Percentiles rank a stretch among this genome's conserved stretches.
phyloP scores from a whole-genome alignment of 371 early-diverging fungal species.

The Mucor saturninus region DNA sequence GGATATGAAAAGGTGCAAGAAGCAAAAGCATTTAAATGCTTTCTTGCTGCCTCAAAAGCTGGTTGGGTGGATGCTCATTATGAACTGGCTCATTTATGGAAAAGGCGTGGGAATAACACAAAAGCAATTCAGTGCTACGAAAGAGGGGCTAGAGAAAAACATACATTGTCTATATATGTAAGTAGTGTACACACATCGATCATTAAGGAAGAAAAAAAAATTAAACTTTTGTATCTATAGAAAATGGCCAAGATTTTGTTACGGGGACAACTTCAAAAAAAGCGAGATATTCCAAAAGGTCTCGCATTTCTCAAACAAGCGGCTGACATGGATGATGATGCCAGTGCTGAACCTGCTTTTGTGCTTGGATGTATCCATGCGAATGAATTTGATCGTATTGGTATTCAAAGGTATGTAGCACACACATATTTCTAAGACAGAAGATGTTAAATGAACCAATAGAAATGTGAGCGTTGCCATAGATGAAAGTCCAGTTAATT shows the following conservation, averaged over 20 bases:
- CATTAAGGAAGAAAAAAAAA: not conserved
- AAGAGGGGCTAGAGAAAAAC: conserved; percentile 72
- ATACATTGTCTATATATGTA: conserved; percentile 72
- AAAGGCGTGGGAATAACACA: conserved; percentile 59
- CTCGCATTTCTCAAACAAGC: conserved; percentile 18
- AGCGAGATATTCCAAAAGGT: conserved; percentile 12
- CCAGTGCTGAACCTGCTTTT: conserved; percentile 20
- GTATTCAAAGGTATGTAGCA: conserved; percentile 16
- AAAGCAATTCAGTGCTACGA: conserved; percentile 76
- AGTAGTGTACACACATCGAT: conserved; percentile 18
- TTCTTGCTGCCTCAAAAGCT: conserved; percentile 31
- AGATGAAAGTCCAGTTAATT: conserved; percentile 10
- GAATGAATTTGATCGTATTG: conserved; percentile 24
- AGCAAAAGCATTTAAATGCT: conserved; percentile 46
- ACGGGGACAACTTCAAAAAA: conserved; percentile 16
- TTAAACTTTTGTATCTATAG: conserved; percentile 8
- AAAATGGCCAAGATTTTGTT: conserved; percentile 24
- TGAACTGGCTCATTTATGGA: conserved; percentile 41
- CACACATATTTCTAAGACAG: not conserved
- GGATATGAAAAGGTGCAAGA: conserved; percentile 22
- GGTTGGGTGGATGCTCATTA: conserved; percentile 38
- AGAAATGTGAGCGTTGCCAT: not conserved
- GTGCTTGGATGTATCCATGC: conserved; percentile 26
- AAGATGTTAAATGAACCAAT: not conserved
- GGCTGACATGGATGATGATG: conserved; percentile 9